phyloP scores from a whole-genome alignment of 805 yeast genomes.

The Monosporozyma solicola region DNA sequence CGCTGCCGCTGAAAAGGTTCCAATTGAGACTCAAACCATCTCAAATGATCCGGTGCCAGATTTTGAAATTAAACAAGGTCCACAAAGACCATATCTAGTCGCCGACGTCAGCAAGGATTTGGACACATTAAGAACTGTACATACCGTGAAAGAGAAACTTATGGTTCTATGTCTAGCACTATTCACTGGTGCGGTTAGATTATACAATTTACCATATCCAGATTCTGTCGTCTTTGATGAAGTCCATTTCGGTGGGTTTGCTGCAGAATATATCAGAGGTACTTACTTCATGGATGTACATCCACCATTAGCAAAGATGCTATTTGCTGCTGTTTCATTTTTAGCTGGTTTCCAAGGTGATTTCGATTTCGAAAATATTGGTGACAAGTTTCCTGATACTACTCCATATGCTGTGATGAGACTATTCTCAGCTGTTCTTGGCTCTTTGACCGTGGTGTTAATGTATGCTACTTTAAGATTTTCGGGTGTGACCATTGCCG shows the following conservation, averaged over 20 bases:
- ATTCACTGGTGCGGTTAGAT: constrained; percentile 51
- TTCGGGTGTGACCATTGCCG: constrained; percentile 59
- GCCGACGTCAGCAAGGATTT: constrained; percentile 40
- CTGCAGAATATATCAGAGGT: constrained; percentile 65
- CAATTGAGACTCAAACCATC: neutral
- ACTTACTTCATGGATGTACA: constrained; percentile 64
- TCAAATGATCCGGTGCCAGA: constrained; percentile 36
- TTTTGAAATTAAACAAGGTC: constrained; percentile 42
- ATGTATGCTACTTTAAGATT: constrained; percentile 60
- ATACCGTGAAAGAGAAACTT: constrained; percentile 32
- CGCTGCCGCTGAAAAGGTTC: neutral
- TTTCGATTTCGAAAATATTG: constrained; percentile 59
- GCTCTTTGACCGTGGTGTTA: constrained; percentile 58
- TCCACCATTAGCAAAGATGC: constrained; percentile 73
- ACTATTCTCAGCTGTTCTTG: constrained; percentile 56
- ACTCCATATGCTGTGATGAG: constrained; percentile 65
- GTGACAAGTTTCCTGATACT: constrained; percentile 47
- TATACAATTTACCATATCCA: constrained; percentile 55
- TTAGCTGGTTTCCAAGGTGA: constrained; percentile 66
- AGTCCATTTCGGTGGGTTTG: constrained; percentile 95
- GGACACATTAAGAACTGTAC: constrained; percentile 34
- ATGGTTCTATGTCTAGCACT: constrained; percentile 38
- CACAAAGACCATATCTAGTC: constrained; percentile 43
- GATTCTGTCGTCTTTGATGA: constrained; percentile 85
- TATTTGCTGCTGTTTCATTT: constrained; percentile 61